phyloP scores from a whole-genome alignment of 1,284 basidiomycete genomes.

The Moesziomyces antarcticus region DNA sequence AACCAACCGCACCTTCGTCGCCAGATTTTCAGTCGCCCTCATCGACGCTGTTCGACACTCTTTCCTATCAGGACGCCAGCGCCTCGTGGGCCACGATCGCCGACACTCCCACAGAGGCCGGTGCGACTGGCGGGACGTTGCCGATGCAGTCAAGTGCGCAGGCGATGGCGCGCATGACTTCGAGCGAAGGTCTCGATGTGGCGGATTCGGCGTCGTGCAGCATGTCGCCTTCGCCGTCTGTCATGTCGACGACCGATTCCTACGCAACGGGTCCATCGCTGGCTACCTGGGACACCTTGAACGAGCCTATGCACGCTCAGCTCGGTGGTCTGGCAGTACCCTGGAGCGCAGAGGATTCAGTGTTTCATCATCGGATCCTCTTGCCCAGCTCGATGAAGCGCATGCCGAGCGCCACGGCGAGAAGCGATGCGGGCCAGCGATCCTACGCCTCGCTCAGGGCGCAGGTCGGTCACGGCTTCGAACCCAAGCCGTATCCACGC shows the following conservation, averaged over 20 bases:
- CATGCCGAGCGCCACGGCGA: neutral
- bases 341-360: neutral
- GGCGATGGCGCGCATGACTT: neutral
- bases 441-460: slow-evolving; percentile 1
- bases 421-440: neutral
- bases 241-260: slow-evolving; percentile 10
- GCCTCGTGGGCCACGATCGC: slow-evolving; percentile 18
- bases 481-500: neutral
- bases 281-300: neutral
- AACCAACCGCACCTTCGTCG: slow-evolving; percentile 10
- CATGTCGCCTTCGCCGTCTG: slow-evolving; percentile 15
- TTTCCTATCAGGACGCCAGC: slow-evolving; percentile 24
- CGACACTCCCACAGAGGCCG: slow-evolving; percentile 1
- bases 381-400: slow-evolving; percentile 30
- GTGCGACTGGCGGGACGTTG: slow-evolving; percentile 9
- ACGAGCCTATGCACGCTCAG: neutral
- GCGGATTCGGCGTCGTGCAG: neutral
- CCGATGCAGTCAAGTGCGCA: neutral
- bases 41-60: slow-evolving; percentile 14
- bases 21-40: slow-evolving; percentile 15
- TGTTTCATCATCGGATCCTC: slow-evolving; percentile 12
- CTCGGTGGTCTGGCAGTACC: neutral
- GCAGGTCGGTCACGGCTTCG: slow-evolving; percentile 13
- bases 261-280: neutral
- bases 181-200: neutral